Evolutionary conservation across 2,329 filamentous ascomycete species (phyloP).

Genomic region (Fusarium virguliforme): DNA sequence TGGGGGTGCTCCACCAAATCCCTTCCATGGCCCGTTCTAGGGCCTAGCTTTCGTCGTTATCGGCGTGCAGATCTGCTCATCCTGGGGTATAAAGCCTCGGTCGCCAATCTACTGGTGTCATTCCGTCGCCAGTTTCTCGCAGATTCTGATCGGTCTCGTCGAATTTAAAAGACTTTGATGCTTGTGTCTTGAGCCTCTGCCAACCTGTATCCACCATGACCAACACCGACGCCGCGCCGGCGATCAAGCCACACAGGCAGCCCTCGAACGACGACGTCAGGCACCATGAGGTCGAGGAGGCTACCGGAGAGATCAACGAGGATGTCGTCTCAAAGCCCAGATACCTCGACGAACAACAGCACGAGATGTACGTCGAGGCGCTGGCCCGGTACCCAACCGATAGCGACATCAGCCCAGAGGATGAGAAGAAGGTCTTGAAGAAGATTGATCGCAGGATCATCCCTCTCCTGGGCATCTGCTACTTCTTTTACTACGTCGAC

Average conservation of each 20-base stretch:
- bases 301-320: slow-evolving; percentile 16
- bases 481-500: slow-evolving; percentile 60
- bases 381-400: slow-evolving; percentile 57
- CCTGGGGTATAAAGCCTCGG: background rate
- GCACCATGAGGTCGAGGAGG: slow-evolving; percentile 17
- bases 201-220: slow-evolving; percentile 15
- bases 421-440: slow-evolving; percentile 55
- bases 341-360: slow-evolving; percentile 26
- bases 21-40: background rate
- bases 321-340: slow-evolving; percentile 11
- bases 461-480: slow-evolving; percentile 59
- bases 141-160: background rate
- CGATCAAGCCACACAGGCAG: slow-evolving; percentile 4
- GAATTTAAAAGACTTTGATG: background rate
- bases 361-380: slow-evolving; percentile 56
- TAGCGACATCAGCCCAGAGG: slow-evolving; percentile 55
- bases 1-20: slow-evolving; percentile 5
- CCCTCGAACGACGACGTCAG: background rate
- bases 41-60: slow-evolving; percentile 1
- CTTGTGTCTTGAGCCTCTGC: background rate
- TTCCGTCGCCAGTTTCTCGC: background rate
- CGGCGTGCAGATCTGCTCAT: background rate
- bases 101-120: background rate
- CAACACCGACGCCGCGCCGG: background rate
- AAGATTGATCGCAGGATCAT: slow-evolving; percentile 60